A percentile compares a stretch with the other conserved stretches of the same genome.
These are phyloP conservation scores for Pleurotus sapidus DNA, from an alignment of 768 basidiomycete species.

Conservation along the genomic window DNA sequence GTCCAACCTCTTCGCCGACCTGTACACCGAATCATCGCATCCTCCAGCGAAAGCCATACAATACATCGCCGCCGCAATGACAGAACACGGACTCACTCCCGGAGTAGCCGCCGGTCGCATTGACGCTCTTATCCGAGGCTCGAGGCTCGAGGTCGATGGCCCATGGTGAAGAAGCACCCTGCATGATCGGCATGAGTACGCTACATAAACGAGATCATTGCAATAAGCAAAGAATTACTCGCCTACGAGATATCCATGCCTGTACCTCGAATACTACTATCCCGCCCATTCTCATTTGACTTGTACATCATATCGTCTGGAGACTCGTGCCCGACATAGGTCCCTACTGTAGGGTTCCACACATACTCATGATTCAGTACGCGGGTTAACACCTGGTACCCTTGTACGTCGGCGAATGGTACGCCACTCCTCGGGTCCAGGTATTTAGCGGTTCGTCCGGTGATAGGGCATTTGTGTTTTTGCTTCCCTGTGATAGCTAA, in stretches of 20 bases:
- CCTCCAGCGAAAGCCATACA: background rate
- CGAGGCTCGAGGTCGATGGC: background rate
- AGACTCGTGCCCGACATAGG: conserved; percentile 35
- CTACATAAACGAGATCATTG: background rate
- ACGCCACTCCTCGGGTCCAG: conserved; percentile 76
- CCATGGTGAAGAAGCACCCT: background rate
- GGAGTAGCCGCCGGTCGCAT: background rate
- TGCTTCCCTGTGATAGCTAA: conserved; percentile 51
- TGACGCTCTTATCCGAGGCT: background rate
- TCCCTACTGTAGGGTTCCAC: conserved; percentile 52
- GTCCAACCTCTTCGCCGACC: conserved; percentile 1
- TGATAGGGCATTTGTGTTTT: conserved; percentile 68
- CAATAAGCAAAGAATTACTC: no score
- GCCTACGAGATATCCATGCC: no score
- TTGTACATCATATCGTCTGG: background rate
- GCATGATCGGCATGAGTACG: background rate
- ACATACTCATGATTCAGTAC: conserved; percentile 66
- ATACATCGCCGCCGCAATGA: background rate
- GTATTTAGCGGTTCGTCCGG: conserved; percentile 75
- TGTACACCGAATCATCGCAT: background rate
- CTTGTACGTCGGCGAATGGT: conserved; percentile 70
- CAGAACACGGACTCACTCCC: background rate
- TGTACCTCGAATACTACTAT: no score
- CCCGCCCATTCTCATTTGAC: no score
- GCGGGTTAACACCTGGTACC: conserved; percentile 61